Percentiles rank a stretch among this genome's conserved stretches.
Evolutionary conservation across 495 filamentous ascomycete genomes (phyloP).

Genomic region (Talaromyces liani): DNA sequence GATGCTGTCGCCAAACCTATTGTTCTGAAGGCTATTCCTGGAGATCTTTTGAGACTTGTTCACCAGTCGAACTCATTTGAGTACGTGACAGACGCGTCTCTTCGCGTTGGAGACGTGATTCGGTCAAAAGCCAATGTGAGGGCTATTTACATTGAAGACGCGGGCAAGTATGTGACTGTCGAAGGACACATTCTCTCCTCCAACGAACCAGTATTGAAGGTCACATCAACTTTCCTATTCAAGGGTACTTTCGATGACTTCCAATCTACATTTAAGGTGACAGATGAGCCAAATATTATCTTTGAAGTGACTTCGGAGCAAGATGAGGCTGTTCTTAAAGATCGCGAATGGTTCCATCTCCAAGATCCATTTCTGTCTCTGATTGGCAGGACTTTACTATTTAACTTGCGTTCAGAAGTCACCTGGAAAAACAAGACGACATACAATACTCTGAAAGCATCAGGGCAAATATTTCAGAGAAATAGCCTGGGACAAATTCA

Average conservation of each 20-base stretch:
- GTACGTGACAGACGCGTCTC: slow-evolving; percentile 91
- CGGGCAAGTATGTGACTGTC: slow-evolving; percentile 96
- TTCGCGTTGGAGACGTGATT: slow-evolving; percentile 88
- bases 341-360: slow-evolving; percentile 69
- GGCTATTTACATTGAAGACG: slow-evolving; percentile 91
- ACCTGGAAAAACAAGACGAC: slow-evolving; percentile 55
- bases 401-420: slow-evolving; percentile 81
- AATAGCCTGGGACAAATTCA: background rate
- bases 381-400: slow-evolving; percentile 73
- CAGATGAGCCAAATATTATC: slow-evolving; percentile 90
- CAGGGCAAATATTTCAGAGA: background rate
- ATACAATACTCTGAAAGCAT: background rate
- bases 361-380: slow-evolving; percentile 63
- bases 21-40: slow-evolving; percentile 88
- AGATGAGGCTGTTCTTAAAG: slow-evolving; percentile 85
- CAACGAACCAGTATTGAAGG: slow-evolving; percentile 85
- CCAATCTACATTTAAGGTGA: slow-evolving; percentile 96
- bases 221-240: slow-evolving; percentile 95
- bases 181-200: slow-evolving; percentile 88
- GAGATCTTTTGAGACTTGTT: slow-evolving; percentile 90
- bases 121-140: slow-evolving; percentile 93
- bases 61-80: slow-evolving; percentile 95
- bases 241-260: slow-evolving; percentile 86
- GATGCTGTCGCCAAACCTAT: slow-evolving; percentile 98
- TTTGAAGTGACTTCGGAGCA: slow-evolving; percentile 68